Evolutionary conservation across 2,329 filamentous ascomycete genomes (phyloP).

Genomic region (Neofusicoccum sp.): DNA sequence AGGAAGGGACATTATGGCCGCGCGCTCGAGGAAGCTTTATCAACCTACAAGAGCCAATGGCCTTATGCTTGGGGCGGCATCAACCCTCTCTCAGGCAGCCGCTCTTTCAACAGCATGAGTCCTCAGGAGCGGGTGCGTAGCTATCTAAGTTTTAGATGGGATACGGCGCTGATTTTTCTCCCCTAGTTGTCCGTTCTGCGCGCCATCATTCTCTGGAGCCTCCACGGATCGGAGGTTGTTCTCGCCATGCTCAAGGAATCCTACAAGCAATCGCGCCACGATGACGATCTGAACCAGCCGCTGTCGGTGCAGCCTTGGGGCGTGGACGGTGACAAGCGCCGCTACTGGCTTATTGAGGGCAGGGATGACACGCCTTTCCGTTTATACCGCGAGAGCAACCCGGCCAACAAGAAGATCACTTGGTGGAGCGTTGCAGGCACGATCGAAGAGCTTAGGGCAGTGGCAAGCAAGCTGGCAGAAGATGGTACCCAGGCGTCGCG

Average conservation of each 20-base stretch:
- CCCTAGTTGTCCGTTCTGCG: conserved; percentile 82
- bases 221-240: conserved; percentile 82
- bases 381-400: conserved; percentile 90
- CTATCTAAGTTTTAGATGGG: background rate
- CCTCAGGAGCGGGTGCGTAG: conserved; percentile 72
- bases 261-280: conserved; percentile 84
- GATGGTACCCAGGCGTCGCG: conserved; percentile 82
- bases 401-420: conserved; percentile 69
- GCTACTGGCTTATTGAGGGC: conserved; percentile 92
- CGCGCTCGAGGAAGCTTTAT: conserved; percentile 89
- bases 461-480: conserved; percentile 73
- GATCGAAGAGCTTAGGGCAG: conserved; percentile 76
- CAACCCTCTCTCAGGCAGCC: conserved; percentile 78
- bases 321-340: conserved; percentile 81
- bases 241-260: conserved; percentile 78
- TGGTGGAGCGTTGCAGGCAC: conserved; percentile 93
- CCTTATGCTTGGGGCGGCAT: conserved; percentile 75
- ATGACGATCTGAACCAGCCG: conserved; percentile 76
- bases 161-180: conserved; percentile 24
- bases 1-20: conserved; percentile 91
- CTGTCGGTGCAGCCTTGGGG: conserved; percentile 91
- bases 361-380: conserved; percentile 91
- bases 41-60: conserved; percentile 85
- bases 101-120: conserved; percentile 78
- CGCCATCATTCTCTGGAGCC: conserved; percentile 81